Base-by-base conservation (phyloP, 1,139 yeast species). In the Pneumocystis canis region DNA sequence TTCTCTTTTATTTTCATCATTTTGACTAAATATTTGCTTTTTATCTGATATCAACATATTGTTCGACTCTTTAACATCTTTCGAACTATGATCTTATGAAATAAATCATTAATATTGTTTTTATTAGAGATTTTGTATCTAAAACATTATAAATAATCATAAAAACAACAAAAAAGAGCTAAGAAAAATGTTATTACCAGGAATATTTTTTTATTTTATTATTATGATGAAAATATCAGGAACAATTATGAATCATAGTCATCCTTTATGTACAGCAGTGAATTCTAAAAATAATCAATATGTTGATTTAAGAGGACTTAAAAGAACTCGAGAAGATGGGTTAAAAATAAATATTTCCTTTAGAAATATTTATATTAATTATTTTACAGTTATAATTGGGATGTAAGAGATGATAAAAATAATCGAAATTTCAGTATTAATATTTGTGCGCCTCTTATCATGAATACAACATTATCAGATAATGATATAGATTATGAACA, bases 401-500 rank as follows among this genome's bases (percentile, higher is more conserved):
- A 78, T 59, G 83, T 90, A 2, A 79, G 79, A 65, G 95, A 95
- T 0, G 80, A 79, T 70, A 95, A 86, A 68, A 82, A 81, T 68
- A 84, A 85, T 25, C 78, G 78, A 63, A 89, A 89, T 73, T 89
- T 84, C 74, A 86, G 96, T 0, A 69, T 89, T 58, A 92, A 94
- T 9, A 96, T 0, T 79, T 82, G 39, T 63, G 65, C 11, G 64
- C 66, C n/a, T 64, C 69, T 31, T 32, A 53, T 33, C 9, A 9
- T 7, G 3, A 56, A 56, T 20, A 16, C 16, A n/a, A 37, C 25
- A 61, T 16, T 20, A 33, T 68, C 74, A n/a, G n/a, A n/a, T 11
- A 67, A 69, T 18, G 80, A 77, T 63, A 68, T 75, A 32, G 82
- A 84, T 68, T 75, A 78, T 4, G 75, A 83, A 14, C 73, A 74